Percentiles rank a stretch among this genome's conserved stretches.
Conservation (phyloP, 495 filamentous ascomycete species). For the Chaetomium tenue region DNA sequence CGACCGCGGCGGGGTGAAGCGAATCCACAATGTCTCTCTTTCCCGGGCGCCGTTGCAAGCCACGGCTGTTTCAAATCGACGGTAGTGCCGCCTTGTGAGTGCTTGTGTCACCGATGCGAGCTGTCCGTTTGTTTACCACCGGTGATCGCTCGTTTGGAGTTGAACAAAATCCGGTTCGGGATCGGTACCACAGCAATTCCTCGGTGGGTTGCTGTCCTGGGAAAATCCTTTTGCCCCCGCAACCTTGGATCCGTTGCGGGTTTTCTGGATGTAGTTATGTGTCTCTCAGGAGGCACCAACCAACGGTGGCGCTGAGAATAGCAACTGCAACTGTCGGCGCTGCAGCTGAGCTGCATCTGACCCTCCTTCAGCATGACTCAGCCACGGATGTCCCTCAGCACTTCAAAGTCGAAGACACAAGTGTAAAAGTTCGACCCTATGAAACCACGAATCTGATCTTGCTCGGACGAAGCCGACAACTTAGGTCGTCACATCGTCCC, state of each 20-base stretch:
- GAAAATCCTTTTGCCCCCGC: not conserved
- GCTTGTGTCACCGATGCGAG: not conserved
- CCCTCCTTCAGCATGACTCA: not conserved
- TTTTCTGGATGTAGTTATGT: not conserved
- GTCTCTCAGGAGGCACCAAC: slow-evolving; percentile 5
- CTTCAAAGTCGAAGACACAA: too few species aligned
- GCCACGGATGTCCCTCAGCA: not conserved
- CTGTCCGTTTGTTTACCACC: not conserved
- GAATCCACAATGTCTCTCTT: not conserved
- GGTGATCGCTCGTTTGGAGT: not conserved
- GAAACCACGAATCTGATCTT: not conserved
- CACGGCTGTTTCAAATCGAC: slow-evolving; percentile 4
- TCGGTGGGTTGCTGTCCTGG: not conserved
- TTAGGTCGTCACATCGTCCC: not conserved
- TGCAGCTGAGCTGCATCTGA: not conserved
- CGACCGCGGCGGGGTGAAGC: not conserved
- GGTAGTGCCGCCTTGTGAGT: not conserved
- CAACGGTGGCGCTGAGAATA: not conserved
- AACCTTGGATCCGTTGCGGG: not conserved
- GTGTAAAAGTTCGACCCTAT: too few species aligned
- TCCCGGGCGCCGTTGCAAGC: slow-evolving; percentile 1
- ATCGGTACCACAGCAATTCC: not conserved
- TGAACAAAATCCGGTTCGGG: not conserved
- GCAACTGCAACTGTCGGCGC: slow-evolving; percentile 2
- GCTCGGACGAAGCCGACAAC: not conserved